Conservation (phyloP, 177 flowering plant genomes). For the Vitis hybrid region DNA sequence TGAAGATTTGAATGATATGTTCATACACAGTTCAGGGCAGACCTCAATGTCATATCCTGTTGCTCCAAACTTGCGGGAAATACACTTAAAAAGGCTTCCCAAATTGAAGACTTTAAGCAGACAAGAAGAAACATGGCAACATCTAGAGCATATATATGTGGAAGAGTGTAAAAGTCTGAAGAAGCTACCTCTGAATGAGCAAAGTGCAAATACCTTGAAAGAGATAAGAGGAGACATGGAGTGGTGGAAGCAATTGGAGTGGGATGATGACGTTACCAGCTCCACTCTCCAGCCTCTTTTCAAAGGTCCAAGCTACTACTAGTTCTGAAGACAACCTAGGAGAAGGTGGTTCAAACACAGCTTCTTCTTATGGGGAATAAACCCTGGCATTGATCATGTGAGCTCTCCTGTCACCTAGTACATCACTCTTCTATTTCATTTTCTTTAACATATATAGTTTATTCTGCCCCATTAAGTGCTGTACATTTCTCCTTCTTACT, state of each 20-base stretch:
- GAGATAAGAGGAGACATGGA: constrained; percentile 10
- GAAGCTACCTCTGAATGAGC: constrained; percentile 7
- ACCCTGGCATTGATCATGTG: no score
- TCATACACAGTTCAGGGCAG: not conserved
- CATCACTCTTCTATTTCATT: no score
- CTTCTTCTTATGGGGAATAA: no score
- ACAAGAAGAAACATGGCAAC: not conserved
- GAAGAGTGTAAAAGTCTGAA: constrained; percentile 1
- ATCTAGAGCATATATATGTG: constrained; percentile 7
- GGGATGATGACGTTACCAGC: not conserved
- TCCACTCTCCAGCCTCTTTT: not conserved
- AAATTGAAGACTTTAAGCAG: constrained; percentile 6
- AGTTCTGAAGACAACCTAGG: not conserved
- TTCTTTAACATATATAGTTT: no score
- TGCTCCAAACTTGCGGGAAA: constrained; percentile 1
- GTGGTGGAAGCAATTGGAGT: constrained; percentile 15
- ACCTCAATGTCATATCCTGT: no score
- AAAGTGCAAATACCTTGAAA: not conserved
- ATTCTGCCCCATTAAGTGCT: no score
- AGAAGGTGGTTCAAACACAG: no score
- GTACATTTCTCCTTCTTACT: no score
- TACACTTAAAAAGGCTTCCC: constrained; percentile 8
- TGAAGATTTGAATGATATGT: not conserved
- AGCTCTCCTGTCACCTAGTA: no score
- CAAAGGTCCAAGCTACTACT: not conserved